Conservation (phyloP, 148 eudicot species). For the Salicornia ramosissima region DNA sequence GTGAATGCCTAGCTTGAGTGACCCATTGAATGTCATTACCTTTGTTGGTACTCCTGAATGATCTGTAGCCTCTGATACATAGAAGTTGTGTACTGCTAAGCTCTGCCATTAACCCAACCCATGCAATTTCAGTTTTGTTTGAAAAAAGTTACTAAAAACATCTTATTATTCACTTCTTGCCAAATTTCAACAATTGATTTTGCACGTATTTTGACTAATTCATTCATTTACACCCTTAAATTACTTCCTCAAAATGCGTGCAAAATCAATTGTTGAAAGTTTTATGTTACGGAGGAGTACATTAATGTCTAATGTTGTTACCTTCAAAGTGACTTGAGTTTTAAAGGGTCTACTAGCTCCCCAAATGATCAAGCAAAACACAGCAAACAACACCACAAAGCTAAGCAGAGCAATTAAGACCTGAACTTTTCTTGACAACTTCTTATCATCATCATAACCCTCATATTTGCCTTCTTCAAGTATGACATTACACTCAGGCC, state of each 20-base stretch:
- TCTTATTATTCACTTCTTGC: too few relatives aligned
- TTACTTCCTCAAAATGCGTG: too few relatives aligned
- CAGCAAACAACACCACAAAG: slow-evolving; percentile 58
- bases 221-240: too few relatives aligned
- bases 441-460: slow-evolving; percentile 47
- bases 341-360: slow-evolving; percentile 77
- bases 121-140: too few relatives aligned
- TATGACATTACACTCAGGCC: slow-evolving; percentile 98
- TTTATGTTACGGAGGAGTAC: too few relatives aligned
- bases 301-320: too few relatives aligned
- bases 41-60: slow-evolving; percentile 73
- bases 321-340: slow-evolving; percentile 70
- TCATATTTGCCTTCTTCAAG: slow-evolving; percentile 84
- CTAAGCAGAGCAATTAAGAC: slow-evolving; percentile 45
- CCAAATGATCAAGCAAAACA: slow-evolving; percentile 90
- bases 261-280: too few relatives aligned
- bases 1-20: slow-evolving; percentile 59
- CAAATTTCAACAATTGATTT: too few relatives aligned
- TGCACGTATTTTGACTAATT: too few relatives aligned
- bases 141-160: too few relatives aligned
- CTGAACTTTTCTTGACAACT: slow-evolving; percentile 52
- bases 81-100: slow-evolving; percentile 50
- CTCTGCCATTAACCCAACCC: slow-evolving; percentile 46
- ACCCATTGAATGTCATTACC: slow-evolving; percentile 59
- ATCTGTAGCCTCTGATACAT: slow-evolving; percentile 67